A percentile compares a stretch with the other conserved stretches of the same genome.
phyloP scores from a whole-genome alignment of 202 grass and related monocot genomes.

The Dendrocalamus latiflorus region DNA sequence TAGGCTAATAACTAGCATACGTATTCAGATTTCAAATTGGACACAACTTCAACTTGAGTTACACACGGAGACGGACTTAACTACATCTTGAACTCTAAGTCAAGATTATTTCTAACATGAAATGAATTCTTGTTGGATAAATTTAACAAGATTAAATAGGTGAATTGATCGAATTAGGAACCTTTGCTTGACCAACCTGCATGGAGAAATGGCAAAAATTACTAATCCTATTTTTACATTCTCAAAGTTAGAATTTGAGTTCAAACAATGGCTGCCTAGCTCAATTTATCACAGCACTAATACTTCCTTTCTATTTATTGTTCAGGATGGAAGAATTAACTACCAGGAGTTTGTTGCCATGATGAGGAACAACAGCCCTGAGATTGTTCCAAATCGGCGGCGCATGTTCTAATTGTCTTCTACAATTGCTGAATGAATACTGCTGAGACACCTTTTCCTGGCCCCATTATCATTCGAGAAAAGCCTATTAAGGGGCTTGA shows the following conservation, averaged over 20 bases:
- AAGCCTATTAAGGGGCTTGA: not conserved
- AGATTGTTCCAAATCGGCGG: slow-evolving; percentile 55
- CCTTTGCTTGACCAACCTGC: not conserved
- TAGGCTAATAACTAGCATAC: too few relatives aligned
- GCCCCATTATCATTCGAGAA: slow-evolving; percentile 11
- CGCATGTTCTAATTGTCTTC: slow-evolving; percentile 40
- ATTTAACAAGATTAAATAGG: not conserved
- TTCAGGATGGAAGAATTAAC: slow-evolving; percentile 97
- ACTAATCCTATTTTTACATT: not conserved
- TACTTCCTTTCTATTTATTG: not conserved
- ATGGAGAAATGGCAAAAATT: not conserved
- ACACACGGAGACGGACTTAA: too few relatives aligned
- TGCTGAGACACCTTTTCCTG: slow-evolving; percentile 14
- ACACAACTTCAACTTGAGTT: too few relatives aligned
- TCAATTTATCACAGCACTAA: slow-evolving; percentile 4
- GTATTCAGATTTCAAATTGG: too few relatives aligned
- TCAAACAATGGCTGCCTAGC: not conserved
- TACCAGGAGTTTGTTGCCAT: slow-evolving; percentile 95
- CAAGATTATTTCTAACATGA: not conserved
- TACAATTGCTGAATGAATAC: slow-evolving; percentile 19
- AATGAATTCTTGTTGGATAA: not conserved
- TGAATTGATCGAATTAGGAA: not conserved
- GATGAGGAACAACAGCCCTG: slow-evolving; percentile 83
- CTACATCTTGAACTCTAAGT: too few relatives aligned
- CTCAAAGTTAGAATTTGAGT: not conserved